Evolutionary conservation across 2,329 filamentous ascomycete species (phyloP), one percentile per base, ranked within the genome.

Genomic region (Penicillium sp.): DNA sequence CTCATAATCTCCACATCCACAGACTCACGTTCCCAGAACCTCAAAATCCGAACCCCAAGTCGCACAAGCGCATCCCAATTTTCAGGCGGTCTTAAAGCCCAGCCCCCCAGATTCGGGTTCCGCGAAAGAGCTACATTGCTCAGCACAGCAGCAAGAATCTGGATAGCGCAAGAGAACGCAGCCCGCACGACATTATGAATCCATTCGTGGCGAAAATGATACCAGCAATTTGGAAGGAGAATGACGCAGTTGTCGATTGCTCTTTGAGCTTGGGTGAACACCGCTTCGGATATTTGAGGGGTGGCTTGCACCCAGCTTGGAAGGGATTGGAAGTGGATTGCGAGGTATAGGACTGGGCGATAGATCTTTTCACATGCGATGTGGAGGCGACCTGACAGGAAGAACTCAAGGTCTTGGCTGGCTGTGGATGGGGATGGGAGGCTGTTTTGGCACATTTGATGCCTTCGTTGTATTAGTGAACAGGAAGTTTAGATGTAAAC

Each of bases 191-290:
- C 43, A 33, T 59, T 63, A 57, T 61, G 63, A 22, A 65, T 56
- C 62, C 62, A 66, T 48, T 63, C 59, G 22, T 66, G 62, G 31
- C 62, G 63, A 27, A 63, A 62, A 9, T 62, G 53, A 22, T 63
- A 63, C 56, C 55, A 66, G 23, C 57, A 59, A 22, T 53, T 54
- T 25, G 62, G 60, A 4, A 66, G 62, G 7, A 66, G 40, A 4
- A 52, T 29, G 20, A 53, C 55, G 37, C 61, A 65, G 41, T 59
- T 62, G 4, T 65, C 57, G 18, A 66, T 53, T 14, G 60, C 60
- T 29, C 54, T 59, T 51, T 66, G 62, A 5, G 60, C 56, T 14
- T 59, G 48, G 2, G 44, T 40, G 48, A 63, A 65, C 3, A 64
- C 22, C 31, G 55, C 45, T 9, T 42, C 35, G 29, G 50, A 40